phyloP scores from a whole-genome alignment of 1,284 basidiomycete species.

The Ustilago hordei region DNA sequence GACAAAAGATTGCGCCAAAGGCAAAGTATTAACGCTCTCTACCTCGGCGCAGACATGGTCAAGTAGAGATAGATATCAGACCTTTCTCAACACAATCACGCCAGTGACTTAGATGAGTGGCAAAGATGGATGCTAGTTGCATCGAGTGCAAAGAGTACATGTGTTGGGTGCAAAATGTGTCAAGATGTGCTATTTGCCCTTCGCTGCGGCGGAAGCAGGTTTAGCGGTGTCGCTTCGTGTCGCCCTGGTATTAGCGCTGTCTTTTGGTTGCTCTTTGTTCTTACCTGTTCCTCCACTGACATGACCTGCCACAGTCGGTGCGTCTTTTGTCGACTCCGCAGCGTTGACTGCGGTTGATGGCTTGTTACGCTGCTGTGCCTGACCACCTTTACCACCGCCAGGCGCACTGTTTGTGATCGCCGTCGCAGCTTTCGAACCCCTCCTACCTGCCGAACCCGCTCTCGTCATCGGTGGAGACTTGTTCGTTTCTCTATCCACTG shows the following conservation, averaged over 20 bases:
- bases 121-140: too few relatives aligned
- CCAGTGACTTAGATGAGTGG: too few relatives aligned
- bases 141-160: neutral
- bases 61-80: too few relatives aligned
- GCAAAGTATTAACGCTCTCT: neutral
- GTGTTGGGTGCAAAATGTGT: too few relatives aligned
- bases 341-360: neutral
- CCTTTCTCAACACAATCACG: too few relatives aligned
- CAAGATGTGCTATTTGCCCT: neutral
- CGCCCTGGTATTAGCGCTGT: neutral
- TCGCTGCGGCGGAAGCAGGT: neutral
- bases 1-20: neutral
- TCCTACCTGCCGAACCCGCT: too few relatives aligned
- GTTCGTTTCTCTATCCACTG: neutral
- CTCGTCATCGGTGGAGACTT: neutral
- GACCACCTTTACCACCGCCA: neutral
- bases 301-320: neutral
- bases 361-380: neutral
- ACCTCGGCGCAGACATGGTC: neutral
- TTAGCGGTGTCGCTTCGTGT: conserved; percentile 13
- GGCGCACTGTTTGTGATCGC: neutral
- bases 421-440: too few relatives aligned
- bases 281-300: neutral
- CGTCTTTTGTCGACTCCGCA: neutral
- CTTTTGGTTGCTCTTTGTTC: neutral